These are phyloP conservation scores for Cladobotryum protrusum DNA, from an alignment of 2,329 filamentous ascomycete genomes.

Conservation along the genomic window DNA sequence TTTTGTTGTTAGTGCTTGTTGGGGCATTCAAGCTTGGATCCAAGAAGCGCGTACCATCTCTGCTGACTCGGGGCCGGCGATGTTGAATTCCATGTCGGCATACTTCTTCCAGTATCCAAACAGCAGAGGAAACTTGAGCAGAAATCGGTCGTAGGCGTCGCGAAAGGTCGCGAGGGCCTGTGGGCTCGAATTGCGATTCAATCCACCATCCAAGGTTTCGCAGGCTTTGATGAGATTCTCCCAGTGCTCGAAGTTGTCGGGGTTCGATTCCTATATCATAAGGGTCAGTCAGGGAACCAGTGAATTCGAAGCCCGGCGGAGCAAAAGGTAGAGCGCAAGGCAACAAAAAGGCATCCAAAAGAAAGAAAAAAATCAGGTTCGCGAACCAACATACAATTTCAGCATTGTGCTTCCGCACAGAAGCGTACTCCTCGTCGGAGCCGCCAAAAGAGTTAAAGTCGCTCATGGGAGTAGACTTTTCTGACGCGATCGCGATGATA, in stretches of 20 bases:
- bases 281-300: constrained; percentile 17
- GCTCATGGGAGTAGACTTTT: constrained; percentile 46
- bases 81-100: constrained; percentile 94
- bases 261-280: constrained; percentile 51
- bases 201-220: constrained; percentile 80
- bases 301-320: neutral
- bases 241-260: constrained; percentile 92
- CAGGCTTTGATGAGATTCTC: constrained; percentile 82
- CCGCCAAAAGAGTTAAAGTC: constrained; percentile 66
- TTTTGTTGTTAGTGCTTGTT: neutral
- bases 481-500: neutral
- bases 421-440: constrained; percentile 73
- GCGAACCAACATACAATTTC: constrained; percentile 57
- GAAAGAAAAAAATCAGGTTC: neutral
- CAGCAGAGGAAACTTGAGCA: constrained; percentile 88
- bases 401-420: constrained; percentile 70
- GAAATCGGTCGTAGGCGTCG: constrained; percentile 84
- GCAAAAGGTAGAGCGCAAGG: neutral
- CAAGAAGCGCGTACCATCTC: constrained; percentile 67
- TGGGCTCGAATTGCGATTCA: constrained; percentile 94
- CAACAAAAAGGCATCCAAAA: neutral
- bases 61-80: constrained; percentile 91
- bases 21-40: neutral
- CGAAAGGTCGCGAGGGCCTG: constrained; percentile 84
- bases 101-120: constrained; percentile 99